phyloP scores from a whole-genome alignment of 2,329 filamentous ascomycete species.

The Colletotrichum trifolii region DNA sequence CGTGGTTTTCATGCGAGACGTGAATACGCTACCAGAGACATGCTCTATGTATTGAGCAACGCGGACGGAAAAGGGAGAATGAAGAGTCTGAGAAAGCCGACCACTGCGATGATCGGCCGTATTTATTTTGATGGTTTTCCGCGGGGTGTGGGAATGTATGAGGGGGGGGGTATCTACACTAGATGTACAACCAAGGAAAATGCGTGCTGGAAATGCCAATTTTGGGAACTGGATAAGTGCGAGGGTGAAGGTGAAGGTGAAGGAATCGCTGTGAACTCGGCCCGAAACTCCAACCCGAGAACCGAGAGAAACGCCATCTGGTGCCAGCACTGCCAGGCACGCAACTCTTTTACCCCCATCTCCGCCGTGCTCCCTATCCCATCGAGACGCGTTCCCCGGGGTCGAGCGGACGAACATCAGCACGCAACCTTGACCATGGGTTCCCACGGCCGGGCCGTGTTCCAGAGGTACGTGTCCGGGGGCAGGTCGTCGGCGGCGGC shows the following conservation, averaged over 20 bases:
- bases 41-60: not conserved
- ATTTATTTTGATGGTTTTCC: not conserved
- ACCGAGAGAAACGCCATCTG: conserved; percentile 16
- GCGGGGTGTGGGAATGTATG: not conserved
- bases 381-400: not conserved
- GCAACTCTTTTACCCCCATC: conserved; percentile 12
- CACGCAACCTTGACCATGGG: conserved; percentile 54
- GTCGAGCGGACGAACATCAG: conserved; percentile 31
- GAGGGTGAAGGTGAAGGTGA: not conserved
- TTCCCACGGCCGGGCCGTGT: conserved; percentile 54
- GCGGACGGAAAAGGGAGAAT: not conserved
- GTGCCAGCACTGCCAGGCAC: conserved; percentile 20
- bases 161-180: conserved; percentile 20
- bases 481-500: conserved; percentile 43
- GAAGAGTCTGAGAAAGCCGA: not conserved
- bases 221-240: not conserved
- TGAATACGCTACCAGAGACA: not conserved
- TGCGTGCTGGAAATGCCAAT: conserved; percentile 1
- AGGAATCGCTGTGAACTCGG: not conserved
- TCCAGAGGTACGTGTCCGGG: conserved; percentile 55
- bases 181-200: conserved; percentile 14
- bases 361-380: not conserved
- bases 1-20: too few species aligned
- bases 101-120: not conserved
- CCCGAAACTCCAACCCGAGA: conserved; percentile 7